Percentiles rank a stretch among this genome's conserved stretches.
These are phyloP conservation scores for Nakazawaea anatomiae DNA, from an alignment of 805 yeast genomes.

Conservation along the genomic window DNA sequence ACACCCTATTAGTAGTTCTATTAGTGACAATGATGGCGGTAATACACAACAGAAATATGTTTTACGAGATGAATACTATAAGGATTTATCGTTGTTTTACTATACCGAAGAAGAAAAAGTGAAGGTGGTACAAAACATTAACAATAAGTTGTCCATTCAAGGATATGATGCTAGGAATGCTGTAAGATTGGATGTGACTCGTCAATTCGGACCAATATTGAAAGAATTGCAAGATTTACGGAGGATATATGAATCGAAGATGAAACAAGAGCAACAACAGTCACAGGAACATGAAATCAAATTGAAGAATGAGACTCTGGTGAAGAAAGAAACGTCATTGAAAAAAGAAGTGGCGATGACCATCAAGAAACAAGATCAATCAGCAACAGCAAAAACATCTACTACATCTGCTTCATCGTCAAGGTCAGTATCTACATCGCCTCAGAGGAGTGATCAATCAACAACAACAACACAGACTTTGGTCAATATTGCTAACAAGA, in stretches of 20 bases:
- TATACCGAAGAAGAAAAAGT: neutral
- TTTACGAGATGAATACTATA: slow-evolving; percentile 29
- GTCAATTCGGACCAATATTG: neutral
- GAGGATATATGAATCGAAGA: neutral
- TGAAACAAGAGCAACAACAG: neutral
- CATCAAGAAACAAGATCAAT: neutral
- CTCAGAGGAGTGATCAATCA: neutral
- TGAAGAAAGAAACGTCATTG: neutral
- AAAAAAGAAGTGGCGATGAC: neutral
- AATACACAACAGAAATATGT: slow-evolving; percentile 21
- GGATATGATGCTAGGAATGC: slow-evolving; percentile 2
- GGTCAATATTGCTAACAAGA: too few relatives aligned
- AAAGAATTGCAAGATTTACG: neutral
- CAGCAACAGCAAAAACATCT: neutral
- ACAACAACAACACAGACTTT: too few relatives aligned
- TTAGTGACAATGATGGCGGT: slow-evolving; percentile 12
- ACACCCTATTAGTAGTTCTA: slow-evolving; percentile 19
- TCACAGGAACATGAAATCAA: neutral
- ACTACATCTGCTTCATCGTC: neutral
- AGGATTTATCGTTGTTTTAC: slow-evolving; percentile 12
- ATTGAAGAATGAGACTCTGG: neutral
- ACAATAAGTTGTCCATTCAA: neutral
- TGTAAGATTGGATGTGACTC: neutral
- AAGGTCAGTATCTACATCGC: neutral
- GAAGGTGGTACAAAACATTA: neutral